These are phyloP conservation scores for Flaveria brownii DNA, from an alignment of 129 eudicot genomes.

Conservation along the genomic window DNA sequence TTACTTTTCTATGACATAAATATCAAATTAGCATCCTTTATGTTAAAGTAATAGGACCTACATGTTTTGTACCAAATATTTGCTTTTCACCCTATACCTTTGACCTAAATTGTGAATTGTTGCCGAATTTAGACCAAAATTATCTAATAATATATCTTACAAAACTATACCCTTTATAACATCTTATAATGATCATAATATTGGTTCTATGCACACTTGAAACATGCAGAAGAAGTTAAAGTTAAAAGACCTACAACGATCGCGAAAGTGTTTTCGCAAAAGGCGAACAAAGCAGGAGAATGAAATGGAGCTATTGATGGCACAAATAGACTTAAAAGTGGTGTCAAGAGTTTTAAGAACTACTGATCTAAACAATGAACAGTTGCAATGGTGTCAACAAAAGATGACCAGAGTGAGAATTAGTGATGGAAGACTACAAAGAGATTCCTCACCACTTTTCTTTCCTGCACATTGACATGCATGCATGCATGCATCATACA, in stretches of 20 bases:
- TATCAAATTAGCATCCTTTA: neutral
- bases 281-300: slow-evolving; percentile 50
- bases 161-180: neutral
- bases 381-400: slow-evolving; percentile 91
- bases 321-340: slow-evolving; percentile 77
- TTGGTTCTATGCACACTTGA: slow-evolving; percentile 2
- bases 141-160: neutral
- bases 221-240: slow-evolving; percentile 70
- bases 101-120: neutral
- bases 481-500: too few relatives aligned
- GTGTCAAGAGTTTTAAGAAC: slow-evolving; percentile 91
- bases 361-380: slow-evolving; percentile 72
- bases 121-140: neutral
- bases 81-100: slow-evolving; percentile 12
- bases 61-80: neutral
- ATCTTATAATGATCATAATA: neutral
- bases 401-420: slow-evolving; percentile 79
- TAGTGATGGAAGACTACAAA: slow-evolving; percentile 66
- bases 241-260: slow-evolving; percentile 58
- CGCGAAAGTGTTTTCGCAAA: slow-evolving; percentile 53
- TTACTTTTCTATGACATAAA: neutral
- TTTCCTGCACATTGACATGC: slow-evolving; percentile 71
- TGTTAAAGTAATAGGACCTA: neutral
- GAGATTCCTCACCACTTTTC: slow-evolving; percentile 98
- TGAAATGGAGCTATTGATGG: slow-evolving; percentile 80